Conservation (phyloP, 2,329 filamentous ascomycete genomes). For the Fusarium domesticum region DNA sequence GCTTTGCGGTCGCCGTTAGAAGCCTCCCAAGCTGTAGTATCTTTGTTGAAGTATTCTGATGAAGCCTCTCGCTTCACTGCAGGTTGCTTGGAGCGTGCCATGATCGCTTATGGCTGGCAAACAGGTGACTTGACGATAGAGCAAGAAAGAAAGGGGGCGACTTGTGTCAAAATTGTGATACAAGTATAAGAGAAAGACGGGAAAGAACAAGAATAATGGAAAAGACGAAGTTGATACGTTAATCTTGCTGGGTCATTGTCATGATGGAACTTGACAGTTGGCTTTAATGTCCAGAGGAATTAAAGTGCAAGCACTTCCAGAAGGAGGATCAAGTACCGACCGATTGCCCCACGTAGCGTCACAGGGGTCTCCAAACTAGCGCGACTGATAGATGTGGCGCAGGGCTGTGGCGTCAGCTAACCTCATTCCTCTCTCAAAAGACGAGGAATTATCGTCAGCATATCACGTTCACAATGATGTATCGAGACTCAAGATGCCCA, state of each 20-base stretch:
- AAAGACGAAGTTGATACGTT: conserved; percentile 8
- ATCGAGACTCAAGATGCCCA: conserved; percentile 3
- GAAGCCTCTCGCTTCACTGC: conserved; percentile 65
- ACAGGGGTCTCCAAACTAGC: conserved; percentile 23
- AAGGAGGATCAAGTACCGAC: not conserved
- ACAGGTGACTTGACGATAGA: not conserved
- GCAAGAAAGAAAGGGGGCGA: conserved; percentile 1
- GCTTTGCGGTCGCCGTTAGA: conserved; percentile 29
- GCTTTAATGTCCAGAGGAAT: conserved; percentile 23
- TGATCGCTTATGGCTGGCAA: conserved; percentile 31
- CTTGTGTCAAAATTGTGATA: not conserved
- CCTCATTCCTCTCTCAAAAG: no score
- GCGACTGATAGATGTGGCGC: conserved; percentile 3
- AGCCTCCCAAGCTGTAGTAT: conserved; percentile 37
- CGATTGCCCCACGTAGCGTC: conserved; percentile 13
- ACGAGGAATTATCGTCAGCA: no score
- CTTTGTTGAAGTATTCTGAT: conserved; percentile 60
- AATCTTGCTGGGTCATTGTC: conserved; percentile 17
- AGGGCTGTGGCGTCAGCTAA: not conserved
- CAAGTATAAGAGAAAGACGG: conserved; percentile 9
- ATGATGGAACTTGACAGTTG: conserved; percentile 32
- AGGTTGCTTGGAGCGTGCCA: conserved; percentile 71
- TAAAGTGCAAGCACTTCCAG: conserved; percentile 3
- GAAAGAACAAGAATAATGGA: conserved; percentile 10
- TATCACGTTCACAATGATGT: not conserved